Conservation (phyloP, 1,284 basidiomycete species). For the Chondrostereum purpureum region DNA sequence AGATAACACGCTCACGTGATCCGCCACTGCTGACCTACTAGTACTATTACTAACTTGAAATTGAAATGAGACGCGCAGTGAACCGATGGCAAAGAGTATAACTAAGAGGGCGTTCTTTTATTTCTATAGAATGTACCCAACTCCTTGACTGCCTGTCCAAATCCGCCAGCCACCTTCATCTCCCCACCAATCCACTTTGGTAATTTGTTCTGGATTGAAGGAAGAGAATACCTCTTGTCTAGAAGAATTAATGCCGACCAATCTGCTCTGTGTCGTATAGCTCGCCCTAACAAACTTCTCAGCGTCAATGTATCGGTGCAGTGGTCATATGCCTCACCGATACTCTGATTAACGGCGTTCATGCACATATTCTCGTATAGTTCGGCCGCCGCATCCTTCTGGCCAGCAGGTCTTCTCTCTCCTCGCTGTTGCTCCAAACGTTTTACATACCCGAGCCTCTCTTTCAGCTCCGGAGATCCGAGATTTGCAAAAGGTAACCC, state of each 20-base stretch:
- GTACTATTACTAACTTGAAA: too few relatives aligned
- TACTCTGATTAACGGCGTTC: conserved; percentile 96
- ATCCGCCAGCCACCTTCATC: conserved; percentile 57
- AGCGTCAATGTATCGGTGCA: conserved; percentile 6
- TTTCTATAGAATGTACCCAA: conserved; percentile 64
- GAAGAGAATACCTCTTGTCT: conserved; percentile 70
- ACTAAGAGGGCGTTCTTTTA: conserved; percentile 24
- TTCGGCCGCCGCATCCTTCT: conserved; percentile 73
- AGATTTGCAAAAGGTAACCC: conserved; percentile 94
- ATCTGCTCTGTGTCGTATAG: conserved; percentile 82
- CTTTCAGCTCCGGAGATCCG: conserved; percentile 84
- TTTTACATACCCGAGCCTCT: conserved; percentile 85
- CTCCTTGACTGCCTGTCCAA: conserved; percentile 69
- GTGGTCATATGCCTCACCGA: conserved; percentile 53
- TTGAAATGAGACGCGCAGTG: too few relatives aligned
- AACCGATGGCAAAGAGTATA: too few relatives aligned
- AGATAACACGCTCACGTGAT: too few relatives aligned
- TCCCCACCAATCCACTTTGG: conserved; percentile 83
- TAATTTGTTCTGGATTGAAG: conserved; percentile 68
- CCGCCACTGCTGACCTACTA: too few relatives aligned
- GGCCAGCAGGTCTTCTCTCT: conserved; percentile 28
- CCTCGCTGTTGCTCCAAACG: conserved; percentile 39
- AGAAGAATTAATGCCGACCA: conserved; percentile 85
- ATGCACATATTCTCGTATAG: conserved; percentile 93
- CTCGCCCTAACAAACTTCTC: conserved; percentile 55